Conservation (phyloP, 768 basidiomycete species). For the Calocybe indica region DNA sequence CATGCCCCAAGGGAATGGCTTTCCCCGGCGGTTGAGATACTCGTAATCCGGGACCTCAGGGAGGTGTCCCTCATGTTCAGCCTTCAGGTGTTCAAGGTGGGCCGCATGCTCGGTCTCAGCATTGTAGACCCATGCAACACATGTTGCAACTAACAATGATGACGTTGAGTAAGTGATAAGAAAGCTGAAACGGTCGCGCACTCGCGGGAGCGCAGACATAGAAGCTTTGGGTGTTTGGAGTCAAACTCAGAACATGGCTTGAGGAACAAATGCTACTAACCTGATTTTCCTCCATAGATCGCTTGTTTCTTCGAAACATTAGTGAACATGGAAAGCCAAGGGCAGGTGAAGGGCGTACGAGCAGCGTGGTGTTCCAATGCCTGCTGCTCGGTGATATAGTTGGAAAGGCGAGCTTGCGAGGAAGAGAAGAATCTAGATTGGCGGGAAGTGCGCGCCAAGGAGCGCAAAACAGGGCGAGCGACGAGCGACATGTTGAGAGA, state of each 20-base stretch:
- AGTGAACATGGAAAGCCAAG: slow-evolving; percentile 3
- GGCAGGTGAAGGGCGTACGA: slow-evolving; percentile 31
- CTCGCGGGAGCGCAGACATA: slow-evolving; percentile 73
- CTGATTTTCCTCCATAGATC: slow-evolving; percentile 87
- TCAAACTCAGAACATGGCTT: slow-evolving; percentile 6
- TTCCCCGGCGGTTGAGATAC: slow-evolving; percentile 68
- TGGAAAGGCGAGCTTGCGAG: slow-evolving; percentile 25
- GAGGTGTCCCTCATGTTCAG: slow-evolving; percentile 67
- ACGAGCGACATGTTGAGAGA: slow-evolving; percentile 40
- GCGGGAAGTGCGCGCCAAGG: slow-evolving; percentile 36
- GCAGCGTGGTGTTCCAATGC: slow-evolving; percentile 62
- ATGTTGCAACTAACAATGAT: slow-evolving; percentile 35
- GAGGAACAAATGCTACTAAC: slow-evolving; percentile 29
- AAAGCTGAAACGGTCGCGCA: slow-evolving; percentile 28
- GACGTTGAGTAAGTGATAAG: neutral
- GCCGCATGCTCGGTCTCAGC: slow-evolving; percentile 59
- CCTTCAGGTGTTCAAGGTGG: slow-evolving; percentile 64
- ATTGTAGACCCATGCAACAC: slow-evolving; percentile 51
- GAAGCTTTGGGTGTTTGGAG: slow-evolving; percentile 40
- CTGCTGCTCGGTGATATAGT: slow-evolving; percentile 46
- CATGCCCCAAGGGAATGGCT: slow-evolving; percentile 82
- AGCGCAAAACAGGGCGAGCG: slow-evolving; percentile 42
- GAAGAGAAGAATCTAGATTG: slow-evolving; percentile 34
- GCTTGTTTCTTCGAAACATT: slow-evolving; percentile 50
- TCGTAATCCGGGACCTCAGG: slow-evolving; percentile 69